Evolutionary conservation across 768 basidiomycete species (phyloP).

Genomic region (Amanita subjunquillea): DNA sequence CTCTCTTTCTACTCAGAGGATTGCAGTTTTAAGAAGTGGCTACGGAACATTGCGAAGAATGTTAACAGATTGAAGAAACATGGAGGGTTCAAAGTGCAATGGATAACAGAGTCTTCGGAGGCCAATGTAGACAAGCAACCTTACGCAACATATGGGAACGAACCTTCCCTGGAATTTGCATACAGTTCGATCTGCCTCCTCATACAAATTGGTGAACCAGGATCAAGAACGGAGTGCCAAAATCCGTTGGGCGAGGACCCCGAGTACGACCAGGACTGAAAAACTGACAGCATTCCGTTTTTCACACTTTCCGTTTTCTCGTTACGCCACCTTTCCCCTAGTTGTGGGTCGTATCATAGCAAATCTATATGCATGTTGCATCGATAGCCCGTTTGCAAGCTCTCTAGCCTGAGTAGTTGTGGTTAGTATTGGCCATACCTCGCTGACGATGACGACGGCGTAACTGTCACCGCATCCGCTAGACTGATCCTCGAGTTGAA

Average conservation of each 20-base stretch:
- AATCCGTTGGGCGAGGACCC: too few relatives aligned
- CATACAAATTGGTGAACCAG: neutral
- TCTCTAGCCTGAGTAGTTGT: too few relatives aligned
- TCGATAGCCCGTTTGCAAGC: too few relatives aligned
- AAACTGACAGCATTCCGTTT: too few relatives aligned
- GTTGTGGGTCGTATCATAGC: too few relatives aligned
- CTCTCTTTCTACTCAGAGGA: neutral
- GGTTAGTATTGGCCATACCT: constrained; percentile 28
- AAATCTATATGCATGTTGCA: too few relatives aligned
- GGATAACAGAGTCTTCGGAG: neutral
- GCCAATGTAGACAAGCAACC: neutral
- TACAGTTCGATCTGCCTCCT: neutral
- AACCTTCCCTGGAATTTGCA: neutral
- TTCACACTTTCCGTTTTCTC: too few relatives aligned
- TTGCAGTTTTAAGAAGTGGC: neutral
- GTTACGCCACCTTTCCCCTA: too few relatives aligned
- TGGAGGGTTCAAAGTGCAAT: neutral
- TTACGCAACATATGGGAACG: neutral
- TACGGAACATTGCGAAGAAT: too few relatives aligned
- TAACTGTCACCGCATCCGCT: constrained; percentile 79
- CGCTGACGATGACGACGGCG: constrained; percentile 65
- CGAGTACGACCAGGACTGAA: too few relatives aligned
- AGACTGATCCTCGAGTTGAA: constrained; percentile 70
- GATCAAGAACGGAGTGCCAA: neutral
- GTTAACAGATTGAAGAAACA: neutral